Percentiles rank a stretch among this genome's conserved stretches.
Conservation (phyloP, 768 basidiomycete genomes). For the Termitomyces bulborhizus region DNA sequence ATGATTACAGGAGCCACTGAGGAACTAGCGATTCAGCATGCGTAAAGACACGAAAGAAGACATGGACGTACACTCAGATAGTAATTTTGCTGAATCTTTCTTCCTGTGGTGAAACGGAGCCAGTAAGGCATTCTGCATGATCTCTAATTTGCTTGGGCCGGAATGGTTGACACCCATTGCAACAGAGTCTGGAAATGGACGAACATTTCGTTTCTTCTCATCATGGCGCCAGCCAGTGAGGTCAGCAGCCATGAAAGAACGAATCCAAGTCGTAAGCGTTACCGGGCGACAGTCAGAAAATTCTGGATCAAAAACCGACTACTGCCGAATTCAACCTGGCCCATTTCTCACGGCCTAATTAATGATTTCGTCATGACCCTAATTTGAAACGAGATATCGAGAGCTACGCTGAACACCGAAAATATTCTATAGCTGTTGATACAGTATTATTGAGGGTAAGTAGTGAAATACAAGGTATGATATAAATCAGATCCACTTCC, state of each 20-base stretch:
- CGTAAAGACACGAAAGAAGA: neutral
- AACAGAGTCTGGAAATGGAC: slow-evolving; percentile 32
- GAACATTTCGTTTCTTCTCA: slow-evolving; percentile 31
- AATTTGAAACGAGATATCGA: too few relatives aligned
- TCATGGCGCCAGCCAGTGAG: slow-evolving; percentile 23
- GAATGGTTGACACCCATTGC: slow-evolving; percentile 26
- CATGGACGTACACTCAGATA: slow-evolving; percentile 61
- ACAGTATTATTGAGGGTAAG: slow-evolving; percentile 11
- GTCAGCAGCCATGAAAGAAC: slow-evolving; percentile 31
- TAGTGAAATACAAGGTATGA: slow-evolving; percentile 15
- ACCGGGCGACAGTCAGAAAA: slow-evolving; percentile 2
- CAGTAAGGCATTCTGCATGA: slow-evolving; percentile 65
- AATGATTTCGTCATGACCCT: neutral
- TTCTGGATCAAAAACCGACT: slow-evolving; percentile 13
- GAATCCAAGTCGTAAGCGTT: slow-evolving; percentile 1
- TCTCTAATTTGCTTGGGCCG: slow-evolving; percentile 44
- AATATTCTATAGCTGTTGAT: slow-evolving; percentile 4
- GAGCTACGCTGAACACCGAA: neutral
- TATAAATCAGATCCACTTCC: slow-evolving; percentile 11
- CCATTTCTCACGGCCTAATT: slow-evolving; percentile 15
- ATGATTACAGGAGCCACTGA: slow-evolving; percentile 84
- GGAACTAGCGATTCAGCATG: neutral
- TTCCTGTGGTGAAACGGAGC: slow-evolving; percentile 67
- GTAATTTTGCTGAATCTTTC: slow-evolving; percentile 62
- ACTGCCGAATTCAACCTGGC: slow-evolving; percentile 15